phyloP scores from a whole-genome alignment of 2,329 filamentous ascomycete species.

The Colletotrichum sp. region DNA sequence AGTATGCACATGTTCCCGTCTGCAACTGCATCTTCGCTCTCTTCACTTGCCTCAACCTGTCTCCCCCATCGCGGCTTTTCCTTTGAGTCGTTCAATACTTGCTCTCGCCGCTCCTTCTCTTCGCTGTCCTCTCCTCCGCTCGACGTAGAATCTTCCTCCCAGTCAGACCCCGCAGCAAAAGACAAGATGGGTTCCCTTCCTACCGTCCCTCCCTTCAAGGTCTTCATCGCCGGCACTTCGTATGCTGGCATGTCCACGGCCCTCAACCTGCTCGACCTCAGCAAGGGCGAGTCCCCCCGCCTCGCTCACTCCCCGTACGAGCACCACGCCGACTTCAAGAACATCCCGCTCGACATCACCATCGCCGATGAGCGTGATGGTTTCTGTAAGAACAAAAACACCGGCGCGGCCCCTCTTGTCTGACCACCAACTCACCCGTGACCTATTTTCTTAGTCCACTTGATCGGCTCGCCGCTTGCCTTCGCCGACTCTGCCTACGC shows the following conservation, averaged over 20 bases:
- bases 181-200: conserved; percentile 23
- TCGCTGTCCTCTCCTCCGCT: not conserved
- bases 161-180: not conserved
- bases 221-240: conserved; percentile 73
- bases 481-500: conserved; percentile 69
- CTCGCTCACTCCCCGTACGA: conserved; percentile 38
- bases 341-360: conserved; percentile 69
- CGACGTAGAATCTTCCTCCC: not conserved
- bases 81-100: not conserved
- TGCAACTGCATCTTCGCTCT: not conserved
- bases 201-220: conserved; percentile 46
- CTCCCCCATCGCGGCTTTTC: not conserved
- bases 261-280: conserved; percentile 71
- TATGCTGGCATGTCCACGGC: conserved; percentile 74
- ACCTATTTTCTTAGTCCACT: conserved; percentile 59
- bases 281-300: conserved; percentile 59
- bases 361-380: conserved; percentile 82
- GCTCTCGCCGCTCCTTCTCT: not conserved
- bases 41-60: conserved; percentile 3
- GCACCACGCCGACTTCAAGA: conserved; percentile 46
- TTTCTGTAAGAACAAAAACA: conserved; percentile 65
- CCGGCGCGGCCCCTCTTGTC: not conserved
- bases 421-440: not conserved
- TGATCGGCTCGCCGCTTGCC: conserved; percentile 77
- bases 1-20: not conserved